Base-by-base conservation (phyloP, 2,329 filamentous ascomycete species). In the Fusarium agapanthi region DNA sequence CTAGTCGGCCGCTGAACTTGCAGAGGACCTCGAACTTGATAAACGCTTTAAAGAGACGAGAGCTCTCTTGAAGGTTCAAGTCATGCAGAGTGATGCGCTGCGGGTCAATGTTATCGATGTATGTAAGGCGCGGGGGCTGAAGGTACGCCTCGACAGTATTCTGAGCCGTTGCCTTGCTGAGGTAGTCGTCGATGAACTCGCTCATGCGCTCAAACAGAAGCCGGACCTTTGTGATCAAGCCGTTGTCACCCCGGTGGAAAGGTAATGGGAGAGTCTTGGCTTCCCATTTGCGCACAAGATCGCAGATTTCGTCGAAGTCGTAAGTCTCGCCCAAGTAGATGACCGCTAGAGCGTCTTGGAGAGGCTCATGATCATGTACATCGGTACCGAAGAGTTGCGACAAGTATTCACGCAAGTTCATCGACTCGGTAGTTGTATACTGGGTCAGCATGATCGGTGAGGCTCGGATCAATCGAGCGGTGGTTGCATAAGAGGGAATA, bases 101-200 rank as follows among this genome's bases (percentile, higher is more conserved):
- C 6, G 43, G 5, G 26, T 38, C 26, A 16, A 40, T 18, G 9
- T 13, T 15, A 32, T 38, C 14, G 26, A 51, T 35, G 3, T 22
- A 20, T 20, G 56, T 30, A 13, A 5, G 14, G 24, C 10, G 22
- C 5, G 44, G 34, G 5, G 26, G 26, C 8, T 13, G 26, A 9
- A 40, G 34, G 16, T 32, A 40, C 4, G 44, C 44, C 18, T 37
- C 44, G 0, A 12, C 26, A 4, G 44, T 35, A 16, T 22, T 30
- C 6, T 20, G 28, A 22, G 22, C 44, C 5, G 34, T 53, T 15
- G 43, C 43, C 15, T 59, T 53, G 34, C 22, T 51, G 22, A 59
- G 28, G 16, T 59, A 53, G 22, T 51, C 43, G 9, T 59, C 56
- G 22, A 59, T 53, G 26, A 51, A 53, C 22, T 59, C 32, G 13